Conservation (phyloP, 495 filamentous ascomycete genomes). For the Lophium mytilinum region DNA sequence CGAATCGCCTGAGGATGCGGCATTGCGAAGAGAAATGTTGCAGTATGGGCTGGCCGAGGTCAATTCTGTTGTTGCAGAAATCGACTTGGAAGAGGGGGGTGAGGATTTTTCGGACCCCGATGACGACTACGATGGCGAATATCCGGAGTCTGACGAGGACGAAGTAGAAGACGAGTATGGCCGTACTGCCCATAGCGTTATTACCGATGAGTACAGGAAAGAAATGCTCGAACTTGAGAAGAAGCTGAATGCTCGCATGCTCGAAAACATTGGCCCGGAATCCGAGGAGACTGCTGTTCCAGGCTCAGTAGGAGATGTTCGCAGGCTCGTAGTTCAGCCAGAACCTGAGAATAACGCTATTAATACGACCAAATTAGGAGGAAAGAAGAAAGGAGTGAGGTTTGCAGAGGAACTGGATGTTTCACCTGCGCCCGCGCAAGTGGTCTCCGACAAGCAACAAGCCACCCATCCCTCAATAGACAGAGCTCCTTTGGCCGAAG, state of each 20-base stretch:
- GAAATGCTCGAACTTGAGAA: constrained; percentile 36
- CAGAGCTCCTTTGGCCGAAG: constrained; percentile 19
- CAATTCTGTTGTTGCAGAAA: constrained; percentile 84
- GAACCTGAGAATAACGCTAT: not conserved
- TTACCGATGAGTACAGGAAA: constrained; percentile 63
- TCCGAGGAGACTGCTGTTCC: constrained; percentile 18
- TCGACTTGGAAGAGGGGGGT: constrained; percentile 66
- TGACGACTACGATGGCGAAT: constrained; percentile 37
- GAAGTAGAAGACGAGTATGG: constrained; percentile 64
- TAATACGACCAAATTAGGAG: not conserved
- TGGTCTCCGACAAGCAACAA: not conserved
- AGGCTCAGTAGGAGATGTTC: constrained; percentile 24
- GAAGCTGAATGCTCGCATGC: constrained; percentile 29
- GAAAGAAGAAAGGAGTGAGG: constrained; percentile 60
- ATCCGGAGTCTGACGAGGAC: constrained; percentile 43
- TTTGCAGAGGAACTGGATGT: constrained; percentile 75
- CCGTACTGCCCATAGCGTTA: constrained; percentile 49
- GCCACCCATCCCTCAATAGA: not conserved
- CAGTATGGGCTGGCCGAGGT: constrained; percentile 78
- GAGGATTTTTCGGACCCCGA: constrained; percentile 36
- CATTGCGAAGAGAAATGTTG: constrained; percentile 85
- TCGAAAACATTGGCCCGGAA: constrained; percentile 34
- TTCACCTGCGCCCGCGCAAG: constrained; percentile 17
- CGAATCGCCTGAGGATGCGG: constrained; percentile 72
- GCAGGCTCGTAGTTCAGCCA: constrained; percentile 19